phyloP scores from a whole-genome alignment of 2,329 filamentous ascomycete species.

The Ceratocystis harringtonii region DNA sequence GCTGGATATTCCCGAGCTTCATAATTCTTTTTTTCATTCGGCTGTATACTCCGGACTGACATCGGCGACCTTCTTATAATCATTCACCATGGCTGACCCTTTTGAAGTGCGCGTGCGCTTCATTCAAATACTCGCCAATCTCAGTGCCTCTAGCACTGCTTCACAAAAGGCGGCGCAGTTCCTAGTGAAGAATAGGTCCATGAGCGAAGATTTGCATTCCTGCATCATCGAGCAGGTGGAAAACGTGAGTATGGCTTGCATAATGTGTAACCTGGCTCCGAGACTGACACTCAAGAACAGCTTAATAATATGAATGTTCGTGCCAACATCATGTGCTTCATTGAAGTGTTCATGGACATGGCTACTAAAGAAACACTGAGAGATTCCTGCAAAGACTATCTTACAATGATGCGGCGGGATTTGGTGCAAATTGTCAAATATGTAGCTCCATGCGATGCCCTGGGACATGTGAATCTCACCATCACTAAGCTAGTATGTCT shows the following conservation, averaged over 20 bases:
- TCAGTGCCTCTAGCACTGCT: slow-evolving; percentile 79
- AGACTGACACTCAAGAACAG: background rate
- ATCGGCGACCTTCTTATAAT: background rate
- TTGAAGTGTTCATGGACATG: slow-evolving; percentile 85
- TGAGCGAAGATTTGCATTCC: slow-evolving; percentile 93
- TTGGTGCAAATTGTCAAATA: slow-evolving; percentile 84
- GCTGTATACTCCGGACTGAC: background rate
- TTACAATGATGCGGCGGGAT: slow-evolving; percentile 89
- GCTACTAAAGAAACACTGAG: slow-evolving; percentile 52
- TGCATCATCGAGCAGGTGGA: slow-evolving; percentile 96
- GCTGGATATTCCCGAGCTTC: background rate
- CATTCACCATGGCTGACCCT: slow-evolving; percentile 50
- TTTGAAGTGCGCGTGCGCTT: slow-evolving; percentile 99
- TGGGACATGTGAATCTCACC: slow-evolving; percentile 84
- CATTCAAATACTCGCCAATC: slow-evolving; percentile 72
- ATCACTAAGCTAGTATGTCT: slow-evolving; percentile 62
- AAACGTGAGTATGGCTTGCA: slow-evolving; percentile 36
- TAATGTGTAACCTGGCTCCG: background rate
- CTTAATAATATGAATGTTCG: slow-evolving; percentile 91
- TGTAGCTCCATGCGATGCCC: slow-evolving; percentile 73
- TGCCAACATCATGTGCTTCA: slow-evolving; percentile 98
- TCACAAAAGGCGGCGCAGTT: slow-evolving; percentile 88
- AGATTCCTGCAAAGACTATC: slow-evolving; percentile 42
- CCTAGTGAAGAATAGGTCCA: slow-evolving; percentile 82
- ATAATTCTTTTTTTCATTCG: background rate